Evolutionary conservation across 768 basidiomycete species (phyloP).

Genomic region (Tylopilus sp.): DNA sequence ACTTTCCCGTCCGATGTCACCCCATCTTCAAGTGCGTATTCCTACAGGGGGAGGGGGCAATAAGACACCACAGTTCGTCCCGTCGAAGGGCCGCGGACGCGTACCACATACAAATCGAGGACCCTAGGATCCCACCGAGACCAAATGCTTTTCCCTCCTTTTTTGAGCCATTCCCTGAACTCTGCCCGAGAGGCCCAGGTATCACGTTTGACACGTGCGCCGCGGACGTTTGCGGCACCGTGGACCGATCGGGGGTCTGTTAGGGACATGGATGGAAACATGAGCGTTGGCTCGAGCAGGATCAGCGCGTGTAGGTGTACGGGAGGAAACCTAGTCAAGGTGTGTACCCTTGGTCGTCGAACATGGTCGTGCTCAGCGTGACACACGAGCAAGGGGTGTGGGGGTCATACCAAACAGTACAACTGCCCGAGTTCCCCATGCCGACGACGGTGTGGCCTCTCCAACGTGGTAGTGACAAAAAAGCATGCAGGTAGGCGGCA

Average conservation of each 20-base stretch:
- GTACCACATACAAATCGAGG: constrained; percentile 23
- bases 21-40: constrained; percentile 25
- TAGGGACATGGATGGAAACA: constrained; percentile 29
- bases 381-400: not conserved
- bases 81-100: not conserved
- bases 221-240: constrained; percentile 30
- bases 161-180: constrained; percentile 16
- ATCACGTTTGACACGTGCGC: constrained; percentile 26
- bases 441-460: constrained; percentile 22
- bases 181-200: constrained; percentile 23
- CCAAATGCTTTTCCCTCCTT: constrained; percentile 17
- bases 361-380: not conserved
- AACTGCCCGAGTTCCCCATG: constrained; percentile 28
- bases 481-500: constrained; percentile 22
- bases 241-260: constrained; percentile 27
- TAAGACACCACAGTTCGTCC: not conserved
- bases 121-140: constrained; percentile 23
- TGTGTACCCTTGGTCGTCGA: constrained; percentile 14
- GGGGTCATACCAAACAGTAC: constrained; percentile 24
- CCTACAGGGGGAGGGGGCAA: constrained; percentile 6
- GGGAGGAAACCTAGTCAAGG: constrained; percentile 16
- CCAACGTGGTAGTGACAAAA: constrained; percentile 24
- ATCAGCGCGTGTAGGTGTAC: constrained; percentile 17
- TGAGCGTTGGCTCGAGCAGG: constrained; percentile 30
- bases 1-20: constrained; percentile 2